Base-by-base conservation (phyloP, 2,329 filamentous ascomycete species). In the Penicillium sp. region DNA sequence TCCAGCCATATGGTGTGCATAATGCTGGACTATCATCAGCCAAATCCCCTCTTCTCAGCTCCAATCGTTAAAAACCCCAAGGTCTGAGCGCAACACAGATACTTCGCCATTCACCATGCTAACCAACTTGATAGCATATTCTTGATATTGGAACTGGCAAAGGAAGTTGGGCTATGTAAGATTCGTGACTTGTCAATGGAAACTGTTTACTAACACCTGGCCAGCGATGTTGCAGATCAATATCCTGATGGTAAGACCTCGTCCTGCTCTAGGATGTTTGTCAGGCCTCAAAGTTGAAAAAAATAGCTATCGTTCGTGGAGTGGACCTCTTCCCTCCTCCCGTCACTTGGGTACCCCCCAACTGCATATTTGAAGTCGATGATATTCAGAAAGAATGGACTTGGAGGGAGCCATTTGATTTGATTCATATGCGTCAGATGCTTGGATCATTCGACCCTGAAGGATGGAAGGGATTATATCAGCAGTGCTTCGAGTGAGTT, bases 131-230 rank as follows among this genome's bases (percentile, higher is more conserved):
- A 4, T 17, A 63, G 61, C 58, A 63, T 25, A 59, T 63, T 37
- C 53, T 63, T 14, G 61, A 63, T 17, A 52, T 63, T 51, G 61
- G 61, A 17, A 63, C 61, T 7, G 61, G 61, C 4, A 61, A 57
- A 52, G 61, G 61, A 20, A 56, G n/a, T 37, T 63, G 61, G 61
- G 61, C 58, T 10, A 54, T 63, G 61, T 61, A 59, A 58, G 50
- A 51, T 10, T 48, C 15, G 3, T 11, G n/a, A 17, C n/a, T 17
- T 11, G 8, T 15, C 6, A 45, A 31, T 34, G 20, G 11, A 28
- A 11, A 42, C 8, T 17, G 10, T n/a, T 17, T 31, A 34, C 53
- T 56, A 42, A 61, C 20, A 15, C 11, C 4, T 12, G 31, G 17
- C n/a, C 28, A 63, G 61, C 14, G 61, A 63, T 37, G 58, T 50